phyloP scores from a whole-genome alignment of 352 stramenopile species.

The Pythium dissotocum region DNA sequence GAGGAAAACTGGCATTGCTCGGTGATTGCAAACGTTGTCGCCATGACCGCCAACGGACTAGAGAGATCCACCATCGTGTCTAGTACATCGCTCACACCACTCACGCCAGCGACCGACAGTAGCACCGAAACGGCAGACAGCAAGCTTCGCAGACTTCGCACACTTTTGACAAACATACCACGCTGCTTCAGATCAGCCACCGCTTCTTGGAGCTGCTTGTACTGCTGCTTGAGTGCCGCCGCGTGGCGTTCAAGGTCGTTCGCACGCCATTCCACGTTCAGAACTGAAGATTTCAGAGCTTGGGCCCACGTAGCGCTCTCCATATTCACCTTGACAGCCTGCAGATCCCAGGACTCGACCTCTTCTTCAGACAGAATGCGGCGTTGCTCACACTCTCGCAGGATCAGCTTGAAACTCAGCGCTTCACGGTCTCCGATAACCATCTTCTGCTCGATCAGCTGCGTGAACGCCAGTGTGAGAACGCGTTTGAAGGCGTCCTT shows the following conservation, averaged over 20 bases:
- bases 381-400: background rate
- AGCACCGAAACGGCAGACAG: slow-evolving; percentile 6
- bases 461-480: background rate
- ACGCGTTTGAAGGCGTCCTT: background rate
- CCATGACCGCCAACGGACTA: slow-evolving; percentile 2
- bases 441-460: slow-evolving; percentile 4
- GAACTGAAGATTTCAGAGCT: background rate
- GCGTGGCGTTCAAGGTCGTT: slow-evolving; percentile 1
- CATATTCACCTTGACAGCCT: slow-evolving; percentile 5
- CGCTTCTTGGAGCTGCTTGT: background rate
- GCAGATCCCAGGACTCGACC: background rate
- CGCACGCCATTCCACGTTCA: background rate
- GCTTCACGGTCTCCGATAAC: background rate
- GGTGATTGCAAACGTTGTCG: background rate
- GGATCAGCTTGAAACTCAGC: background rate
- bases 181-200: background rate
- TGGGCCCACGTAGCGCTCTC: slow-evolving; percentile 1
- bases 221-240: background rate
- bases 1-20: background rate
- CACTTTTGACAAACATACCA: background rate
- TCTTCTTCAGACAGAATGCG: background rate
- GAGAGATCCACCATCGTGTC: slow-evolving; percentile 11
- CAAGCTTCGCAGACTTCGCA: background rate
- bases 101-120: slow-evolving; percentile 7
- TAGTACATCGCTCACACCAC: slow-evolving; percentile 3